Conservation (phyloP, 2,329 filamentous ascomycete genomes). For the Helminthosporium solani region DNA sequence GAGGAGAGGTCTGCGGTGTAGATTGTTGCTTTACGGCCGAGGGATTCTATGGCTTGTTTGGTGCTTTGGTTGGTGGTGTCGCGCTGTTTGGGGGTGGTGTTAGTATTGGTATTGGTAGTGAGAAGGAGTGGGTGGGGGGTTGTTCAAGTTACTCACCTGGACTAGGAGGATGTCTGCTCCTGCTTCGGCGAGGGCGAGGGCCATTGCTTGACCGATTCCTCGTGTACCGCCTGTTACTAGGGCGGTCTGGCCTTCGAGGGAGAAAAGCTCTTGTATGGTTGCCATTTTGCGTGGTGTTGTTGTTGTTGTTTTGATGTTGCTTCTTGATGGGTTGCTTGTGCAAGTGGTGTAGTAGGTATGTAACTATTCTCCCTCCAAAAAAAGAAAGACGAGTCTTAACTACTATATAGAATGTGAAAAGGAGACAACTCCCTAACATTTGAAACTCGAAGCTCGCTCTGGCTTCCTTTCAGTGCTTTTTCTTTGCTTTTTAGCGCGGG, state of each 20-base stretch:
- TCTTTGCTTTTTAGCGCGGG: conserved; percentile 10
- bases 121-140: conserved; percentile 1
- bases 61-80: conserved; percentile 59
- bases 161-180: conserved; percentile 54
- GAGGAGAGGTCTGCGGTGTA: conserved; percentile 70
- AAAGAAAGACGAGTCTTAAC: too few species aligned
- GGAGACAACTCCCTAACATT: too few species aligned
- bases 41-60: conserved; percentile 60
- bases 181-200: conserved; percentile 52
- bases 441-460: too few species aligned
- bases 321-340: not conserved
- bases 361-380: too few species aligned
- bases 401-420: too few species aligned
- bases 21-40: conserved; percentile 66
- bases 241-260: conserved; percentile 52
- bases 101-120: too few species aligned
- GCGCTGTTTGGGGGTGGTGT: conserved; percentile 47
- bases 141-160: conserved; percentile 46
- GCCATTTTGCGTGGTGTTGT: conserved; percentile 20
- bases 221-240: conserved; percentile 53
- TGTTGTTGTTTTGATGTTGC: not conserved
- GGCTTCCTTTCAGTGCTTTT: too few species aligned
- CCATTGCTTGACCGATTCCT: conserved; percentile 55
- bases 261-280: conserved; percentile 47
- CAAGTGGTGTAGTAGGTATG: too few species aligned